Conservation (phyloP, 352 stramenopile species). For the Elongisporangium undulatum region DNA sequence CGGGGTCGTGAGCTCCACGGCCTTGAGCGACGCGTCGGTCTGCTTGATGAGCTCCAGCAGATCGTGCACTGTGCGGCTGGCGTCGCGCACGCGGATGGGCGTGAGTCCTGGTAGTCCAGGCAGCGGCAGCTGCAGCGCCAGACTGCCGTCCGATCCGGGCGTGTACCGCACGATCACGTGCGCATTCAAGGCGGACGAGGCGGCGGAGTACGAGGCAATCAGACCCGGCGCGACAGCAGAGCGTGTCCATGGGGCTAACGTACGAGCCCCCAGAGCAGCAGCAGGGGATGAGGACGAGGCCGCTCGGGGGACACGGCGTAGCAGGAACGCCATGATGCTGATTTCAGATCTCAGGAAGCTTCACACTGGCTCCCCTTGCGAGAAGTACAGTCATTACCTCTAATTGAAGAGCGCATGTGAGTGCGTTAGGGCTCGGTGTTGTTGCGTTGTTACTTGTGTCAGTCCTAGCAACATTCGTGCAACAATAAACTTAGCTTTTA, state of each 20-base stretch:
- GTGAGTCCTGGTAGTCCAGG: conserved; percentile 51
- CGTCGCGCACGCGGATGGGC: conserved; percentile 34
- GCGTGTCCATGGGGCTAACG: not conserved
- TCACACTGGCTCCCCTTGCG: not conserved
- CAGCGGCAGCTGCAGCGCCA: conserved; percentile 59
- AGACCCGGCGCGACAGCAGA: not conserved
- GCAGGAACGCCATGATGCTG: not conserved
- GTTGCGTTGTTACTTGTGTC: too few species aligned
- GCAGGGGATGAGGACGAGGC: not conserved
- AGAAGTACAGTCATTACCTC: not conserved
- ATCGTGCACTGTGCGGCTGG: conserved; percentile 34
- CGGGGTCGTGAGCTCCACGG: conserved; percentile 58
- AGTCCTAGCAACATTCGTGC: too few species aligned
- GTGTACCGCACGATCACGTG: conserved; percentile 47
- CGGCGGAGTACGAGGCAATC: not conserved
- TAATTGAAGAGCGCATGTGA: not conserved
- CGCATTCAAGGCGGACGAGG: conserved; percentile 10
- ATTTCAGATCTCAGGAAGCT: not conserved
- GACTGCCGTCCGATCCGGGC: conserved; percentile 23
- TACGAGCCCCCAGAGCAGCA: not conserved
- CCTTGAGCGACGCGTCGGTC: conserved; percentile 49
- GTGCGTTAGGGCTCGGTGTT: too few species aligned
- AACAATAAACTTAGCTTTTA: too few species aligned
- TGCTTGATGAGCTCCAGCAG: conserved; percentile 50
- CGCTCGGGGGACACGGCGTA: not conserved